A percentile compares a stretch with the other conserved stretches of the same genome.
phyloP scores from a whole-genome alignment of 139 green algal species.

The Eudorina sp. region DNA sequence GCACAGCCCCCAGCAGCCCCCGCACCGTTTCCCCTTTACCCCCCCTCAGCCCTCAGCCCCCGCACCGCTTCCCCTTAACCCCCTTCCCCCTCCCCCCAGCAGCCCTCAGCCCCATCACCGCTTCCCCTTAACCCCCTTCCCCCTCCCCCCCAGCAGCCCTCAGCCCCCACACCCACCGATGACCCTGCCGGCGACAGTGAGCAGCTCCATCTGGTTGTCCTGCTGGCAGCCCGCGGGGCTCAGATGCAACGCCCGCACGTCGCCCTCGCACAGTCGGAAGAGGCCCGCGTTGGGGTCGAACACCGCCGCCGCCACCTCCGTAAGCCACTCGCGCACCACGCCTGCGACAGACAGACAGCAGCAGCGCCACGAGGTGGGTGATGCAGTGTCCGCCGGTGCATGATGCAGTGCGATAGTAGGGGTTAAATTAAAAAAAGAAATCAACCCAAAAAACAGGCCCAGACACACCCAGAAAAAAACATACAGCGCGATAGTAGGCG shows the following conservation, averaged over 20 bases:
- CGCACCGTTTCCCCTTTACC: too few species aligned
- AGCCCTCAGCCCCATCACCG: too few species aligned
- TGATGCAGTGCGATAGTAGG: too few species aligned
- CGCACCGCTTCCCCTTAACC: too few species aligned
- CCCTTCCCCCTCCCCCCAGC: too few species aligned
- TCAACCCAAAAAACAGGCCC: too few species aligned
- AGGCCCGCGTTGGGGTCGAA: conserved; percentile 45
- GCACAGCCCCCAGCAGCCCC: too few species aligned
- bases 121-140: too few species aligned
- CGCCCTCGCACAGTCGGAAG: conserved; percentile 29
- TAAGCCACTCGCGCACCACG: conserved; percentile 49
- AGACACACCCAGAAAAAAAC: too few species aligned
- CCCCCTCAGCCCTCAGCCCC: too few species aligned
- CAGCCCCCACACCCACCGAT: neutral
- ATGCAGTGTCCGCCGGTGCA: neutral
- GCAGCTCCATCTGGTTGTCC: conserved; percentile 39
- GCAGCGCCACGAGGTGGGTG: neutral
- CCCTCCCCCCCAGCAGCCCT: neutral
- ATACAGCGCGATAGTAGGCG: too few species aligned
- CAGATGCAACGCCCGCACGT: conserved; percentile 32
- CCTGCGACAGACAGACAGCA: neutral
- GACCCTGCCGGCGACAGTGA: conserved; percentile 22
- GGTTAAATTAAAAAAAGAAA: too few species aligned
- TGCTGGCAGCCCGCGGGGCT: conserved; percentile 7
- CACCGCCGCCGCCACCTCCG: conserved; percentile 6